Conservation (phyloP, 2,329 filamentous ascomycete genomes). For the Talaromyces funiculosus region DNA sequence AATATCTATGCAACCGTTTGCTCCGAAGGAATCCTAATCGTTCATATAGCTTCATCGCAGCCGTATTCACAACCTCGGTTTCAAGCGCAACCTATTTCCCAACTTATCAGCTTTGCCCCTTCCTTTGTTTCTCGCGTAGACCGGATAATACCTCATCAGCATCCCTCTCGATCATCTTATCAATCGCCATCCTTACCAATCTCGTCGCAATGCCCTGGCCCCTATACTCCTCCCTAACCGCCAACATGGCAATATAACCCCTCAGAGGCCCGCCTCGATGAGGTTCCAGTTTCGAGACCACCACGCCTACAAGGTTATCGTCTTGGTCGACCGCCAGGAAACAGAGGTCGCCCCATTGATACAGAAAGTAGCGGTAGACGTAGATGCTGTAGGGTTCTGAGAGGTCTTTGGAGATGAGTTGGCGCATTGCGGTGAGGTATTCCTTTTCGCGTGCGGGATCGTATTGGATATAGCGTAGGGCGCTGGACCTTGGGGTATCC, state of each 20-base stretch:
- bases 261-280: conserved; percentile 81
- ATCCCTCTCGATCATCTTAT: conserved; percentile 75
- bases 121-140: not conserved
- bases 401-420: conserved; percentile 89
- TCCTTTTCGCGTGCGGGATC: conserved; percentile 53
- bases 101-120: not conserved
- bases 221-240: conserved; percentile 73
- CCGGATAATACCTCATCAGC: conserved; percentile 65
- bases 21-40: conserved; percentile 84
- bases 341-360: conserved; percentile 96
- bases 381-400: conserved; percentile 99
- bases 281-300: conserved; percentile 89
- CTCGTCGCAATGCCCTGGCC: conserved; percentile 83
- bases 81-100: conserved; percentile 70
- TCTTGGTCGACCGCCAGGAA: conserved; percentile 65
- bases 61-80: conserved; percentile 87
- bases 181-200: conserved; percentile 83
- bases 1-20: conserved; percentile 91
- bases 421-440: conserved; percentile 79
- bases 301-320: conserved; percentile 70
- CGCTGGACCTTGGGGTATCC: conserved; percentile 32
- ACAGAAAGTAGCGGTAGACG: conserved; percentile 96
- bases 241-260: conserved; percentile 98
- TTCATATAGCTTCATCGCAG: conserved; percentile 90
- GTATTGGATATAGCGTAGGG: conserved; percentile 54